Percentiles rank a stretch among this genome's conserved stretches.
Evolutionary conservation across 2,329 filamentous ascomycete species (phyloP).

Genomic region (Penicillium janthinellum): DNA sequence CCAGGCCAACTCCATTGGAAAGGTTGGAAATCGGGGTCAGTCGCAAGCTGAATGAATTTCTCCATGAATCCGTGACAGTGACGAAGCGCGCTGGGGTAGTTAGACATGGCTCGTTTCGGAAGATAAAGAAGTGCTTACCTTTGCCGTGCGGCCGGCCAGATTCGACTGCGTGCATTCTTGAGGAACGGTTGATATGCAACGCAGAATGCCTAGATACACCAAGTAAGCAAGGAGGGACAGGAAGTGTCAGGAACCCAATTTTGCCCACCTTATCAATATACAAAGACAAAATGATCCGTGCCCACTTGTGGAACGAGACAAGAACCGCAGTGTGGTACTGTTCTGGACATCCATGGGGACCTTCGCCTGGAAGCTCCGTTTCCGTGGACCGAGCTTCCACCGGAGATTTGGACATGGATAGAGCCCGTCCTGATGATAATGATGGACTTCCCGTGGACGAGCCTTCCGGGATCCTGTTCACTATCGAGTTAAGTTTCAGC

Average conservation of each 20-base stretch:
- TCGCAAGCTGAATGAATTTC: slow-evolving; percentile 51
- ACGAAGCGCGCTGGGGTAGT: slow-evolving; percentile 43
- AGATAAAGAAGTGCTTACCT: slow-evolving; percentile 32
- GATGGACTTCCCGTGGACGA: slow-evolving; percentile 26
- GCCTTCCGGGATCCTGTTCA: slow-evolving; percentile 46
- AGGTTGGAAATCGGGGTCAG: slow-evolving; percentile 50
- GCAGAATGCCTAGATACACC: slow-evolving; percentile 42
- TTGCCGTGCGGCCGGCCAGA: slow-evolving; percentile 51
- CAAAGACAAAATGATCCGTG: slow-evolving; percentile 47
- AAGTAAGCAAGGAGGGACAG: slow-evolving; percentile 11
- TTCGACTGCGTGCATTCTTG: slow-evolving; percentile 51
- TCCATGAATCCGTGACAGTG: slow-evolving; percentile 53
- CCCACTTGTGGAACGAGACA: slow-evolving; percentile 51
- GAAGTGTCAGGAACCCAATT: not conserved
- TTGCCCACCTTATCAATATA: slow-evolving; percentile 46
- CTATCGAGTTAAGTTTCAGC: slow-evolving; percentile 44
- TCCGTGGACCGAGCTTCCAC: slow-evolving; percentile 29
- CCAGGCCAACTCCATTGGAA: slow-evolving; percentile 54
- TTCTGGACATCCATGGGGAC: slow-evolving; percentile 40
- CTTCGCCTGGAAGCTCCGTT: slow-evolving; percentile 39
- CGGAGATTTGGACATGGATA: slow-evolving; percentile 34
- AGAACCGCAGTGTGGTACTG: slow-evolving; percentile 48
- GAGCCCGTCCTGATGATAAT: slow-evolving; percentile 22
- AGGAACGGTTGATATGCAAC: slow-evolving; percentile 53
- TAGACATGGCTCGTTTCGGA: not conserved